phyloP scores from a whole-genome alignment of 768 basidiomycete species.

The Psilocybe cyanescens region DNA sequence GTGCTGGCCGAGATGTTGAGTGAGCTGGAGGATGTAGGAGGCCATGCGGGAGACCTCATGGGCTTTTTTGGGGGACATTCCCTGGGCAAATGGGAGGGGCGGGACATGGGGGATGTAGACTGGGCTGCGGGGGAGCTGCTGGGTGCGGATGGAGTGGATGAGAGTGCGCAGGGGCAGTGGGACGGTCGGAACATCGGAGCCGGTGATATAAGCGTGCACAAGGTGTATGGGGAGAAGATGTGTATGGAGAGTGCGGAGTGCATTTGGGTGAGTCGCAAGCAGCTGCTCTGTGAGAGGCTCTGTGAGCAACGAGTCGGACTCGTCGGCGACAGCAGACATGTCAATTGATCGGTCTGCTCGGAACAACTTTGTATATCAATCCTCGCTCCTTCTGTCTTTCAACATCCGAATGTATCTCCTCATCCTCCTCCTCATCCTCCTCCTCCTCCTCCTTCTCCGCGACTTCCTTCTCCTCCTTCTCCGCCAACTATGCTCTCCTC shows the following conservation, averaged over 20 bases:
- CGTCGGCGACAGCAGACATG: conserved; percentile 10
- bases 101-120: conserved; percentile 18
- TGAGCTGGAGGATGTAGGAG: conserved; percentile 48
- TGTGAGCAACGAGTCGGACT: not conserved
- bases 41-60: conserved; percentile 75
- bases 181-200: not conserved
- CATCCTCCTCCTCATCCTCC: conserved; percentile 28
- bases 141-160: conserved; percentile 15
- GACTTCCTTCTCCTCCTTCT: conserved; percentile 44
- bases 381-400: conserved; percentile 1
- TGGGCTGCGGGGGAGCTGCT: conserved; percentile 28
- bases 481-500: conserved; percentile 45
- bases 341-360: conserved; percentile 13
- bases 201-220: not conserved
- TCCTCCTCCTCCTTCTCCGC: conserved; percentile 23
- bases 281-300: conserved; percentile 1
- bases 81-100: conserved; percentile 27
- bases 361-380: conserved; percentile 3
- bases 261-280: conserved; percentile 5
- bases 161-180: not conserved
- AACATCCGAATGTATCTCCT: not conserved
- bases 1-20: conserved; percentile 20
- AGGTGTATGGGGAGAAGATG: not conserved
- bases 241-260: not conserved
- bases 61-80: conserved; percentile 78